A percentile compares a stretch with the other conserved stretches of the same genome.
Evolutionary conservation across 164 flowering plant species (phyloP).

Genomic region (Nelumbo lutea): DNA sequence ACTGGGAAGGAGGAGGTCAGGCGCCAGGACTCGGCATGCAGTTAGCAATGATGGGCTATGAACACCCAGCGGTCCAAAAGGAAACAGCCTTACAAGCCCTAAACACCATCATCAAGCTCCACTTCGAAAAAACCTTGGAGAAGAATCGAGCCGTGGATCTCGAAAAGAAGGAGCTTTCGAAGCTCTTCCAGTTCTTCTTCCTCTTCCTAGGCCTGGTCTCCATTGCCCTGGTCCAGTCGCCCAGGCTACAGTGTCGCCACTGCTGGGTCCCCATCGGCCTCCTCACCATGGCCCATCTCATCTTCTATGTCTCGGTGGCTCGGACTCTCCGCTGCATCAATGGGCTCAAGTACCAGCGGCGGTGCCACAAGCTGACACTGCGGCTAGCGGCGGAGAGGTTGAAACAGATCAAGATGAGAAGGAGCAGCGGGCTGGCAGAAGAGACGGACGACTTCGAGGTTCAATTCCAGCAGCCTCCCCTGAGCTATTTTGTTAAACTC

Average conservation of each 20-base stretch:
- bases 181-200: background rate
- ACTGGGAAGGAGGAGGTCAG: too few species aligned
- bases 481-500: constrained; percentile 40
- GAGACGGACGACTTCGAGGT: constrained; percentile 27
- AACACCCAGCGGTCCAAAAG: constrained; percentile 25
- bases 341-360: too few species aligned
- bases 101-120: constrained; percentile 91
- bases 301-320: too few species aligned
- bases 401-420: too few species aligned
- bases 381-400: constrained; percentile 46
- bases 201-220: too few species aligned
- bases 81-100: constrained; percentile 76
- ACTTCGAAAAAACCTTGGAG: constrained; percentile 71
- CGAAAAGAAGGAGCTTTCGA: constrained; percentile 64
- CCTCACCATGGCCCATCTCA: constrained; percentile 42
- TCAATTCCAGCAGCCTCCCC: too few species aligned
- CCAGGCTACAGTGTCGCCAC: constrained; percentile 68
- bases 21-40: constrained; percentile 12
- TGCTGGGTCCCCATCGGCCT: constrained; percentile 82
- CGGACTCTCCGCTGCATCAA: too few species aligned
- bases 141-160: too few species aligned
- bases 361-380: constrained; percentile 38
- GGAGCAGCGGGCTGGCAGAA: constrained; percentile 14
- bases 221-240: too few species aligned
- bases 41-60: constrained; percentile 3